Conservation (phyloP, 306 rosid genomes). For the Abrus pulchellus region DNA sequence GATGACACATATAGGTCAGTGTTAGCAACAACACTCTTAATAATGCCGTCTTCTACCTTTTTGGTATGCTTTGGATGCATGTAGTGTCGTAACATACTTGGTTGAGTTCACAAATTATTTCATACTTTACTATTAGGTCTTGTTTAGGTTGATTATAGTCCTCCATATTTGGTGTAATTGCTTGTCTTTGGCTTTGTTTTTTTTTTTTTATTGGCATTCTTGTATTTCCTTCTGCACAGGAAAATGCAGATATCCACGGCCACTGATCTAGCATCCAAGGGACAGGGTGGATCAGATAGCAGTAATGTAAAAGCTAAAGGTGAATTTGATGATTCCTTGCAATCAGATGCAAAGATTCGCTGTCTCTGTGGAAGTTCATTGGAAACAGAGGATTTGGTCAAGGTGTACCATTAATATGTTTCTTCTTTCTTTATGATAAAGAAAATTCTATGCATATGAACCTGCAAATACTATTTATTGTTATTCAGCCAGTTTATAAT, state of each 20-base stretch:
- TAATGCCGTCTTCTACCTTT: conserved; percentile 27
- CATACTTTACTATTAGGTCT: conserved; percentile 27
- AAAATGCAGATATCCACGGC: conserved; percentile 98
- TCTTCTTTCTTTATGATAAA: conserved; percentile 32
- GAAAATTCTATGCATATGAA: conserved; percentile 22
- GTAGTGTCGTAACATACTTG: conserved; percentile 24
- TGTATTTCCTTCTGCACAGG: conserved; percentile 58
- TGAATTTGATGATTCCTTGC: conserved; percentile 81
- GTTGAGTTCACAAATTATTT: conserved; percentile 19
- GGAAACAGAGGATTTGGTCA: conserved; percentile 85
- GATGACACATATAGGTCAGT: conserved; percentile 95
- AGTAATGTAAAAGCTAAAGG: conserved; percentile 84
- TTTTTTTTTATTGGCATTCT: conserved; percentile 31
- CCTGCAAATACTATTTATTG: conserved; percentile 1
- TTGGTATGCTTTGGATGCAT: conserved; percentile 28
- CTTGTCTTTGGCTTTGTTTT: conserved; percentile 24
- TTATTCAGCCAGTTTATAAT: conserved; percentile 9
- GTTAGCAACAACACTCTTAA: conserved; percentile 24
- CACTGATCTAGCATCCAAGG: conserved; percentile 89
- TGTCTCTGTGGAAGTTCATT: conserved; percentile 88
- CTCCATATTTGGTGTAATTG: conserved; percentile 16
- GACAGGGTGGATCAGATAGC: conserved; percentile 81
- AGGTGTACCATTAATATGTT: conserved; percentile 63
- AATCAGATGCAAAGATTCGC: conserved; percentile 74
- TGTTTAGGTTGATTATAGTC: conserved; percentile 31